Evolutionary conservation across 306 rosid species (phyloP).

Genomic region (Fragaria ananassa): DNA sequence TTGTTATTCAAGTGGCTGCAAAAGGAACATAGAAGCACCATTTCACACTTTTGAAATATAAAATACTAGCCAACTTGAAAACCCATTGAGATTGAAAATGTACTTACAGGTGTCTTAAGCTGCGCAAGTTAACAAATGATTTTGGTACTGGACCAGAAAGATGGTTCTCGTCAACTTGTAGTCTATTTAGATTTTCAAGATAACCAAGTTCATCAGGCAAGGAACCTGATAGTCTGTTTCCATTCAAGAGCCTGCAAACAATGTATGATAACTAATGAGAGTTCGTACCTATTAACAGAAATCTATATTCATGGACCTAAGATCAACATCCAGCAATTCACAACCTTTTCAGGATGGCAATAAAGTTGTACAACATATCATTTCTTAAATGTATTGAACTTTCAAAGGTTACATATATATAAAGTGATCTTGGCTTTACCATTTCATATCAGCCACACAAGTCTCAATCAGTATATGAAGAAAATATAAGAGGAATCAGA

Average conservation of each 20-base stretch:
- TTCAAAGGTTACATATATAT: neutral
- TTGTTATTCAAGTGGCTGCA: conserved; percentile 58
- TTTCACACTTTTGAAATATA: neutral
- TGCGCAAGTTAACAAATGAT: conserved; percentile 36
- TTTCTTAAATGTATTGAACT: neutral
- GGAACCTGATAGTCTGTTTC: conserved; percentile 43
- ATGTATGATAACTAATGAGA: neutral
- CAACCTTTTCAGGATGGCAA: neutral
- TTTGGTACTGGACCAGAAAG: conserved; percentile 47
- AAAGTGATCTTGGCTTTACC: neutral
- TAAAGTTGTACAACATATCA: neutral
- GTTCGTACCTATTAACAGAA: neutral
- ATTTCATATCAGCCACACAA: neutral
- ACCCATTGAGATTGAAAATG: neutral
- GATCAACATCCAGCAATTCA: neutral
- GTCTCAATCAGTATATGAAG: neutral
- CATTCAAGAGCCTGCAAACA: conserved; percentile 47
- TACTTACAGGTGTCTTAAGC: conserved; percentile 39
- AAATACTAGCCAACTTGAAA: neutral
- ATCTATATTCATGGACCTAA: neutral
- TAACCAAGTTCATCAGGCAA: conserved; percentile 51
- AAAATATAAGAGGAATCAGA: neutral
- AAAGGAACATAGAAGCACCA: neutral
- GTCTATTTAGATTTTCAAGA: conserved; percentile 36
- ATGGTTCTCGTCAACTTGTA: conserved; percentile 44